These are phyloP conservation scores for Pyronema omphalodes DNA, from an alignment of 495 filamentous ascomycete species.

Conservation along the genomic window DNA sequence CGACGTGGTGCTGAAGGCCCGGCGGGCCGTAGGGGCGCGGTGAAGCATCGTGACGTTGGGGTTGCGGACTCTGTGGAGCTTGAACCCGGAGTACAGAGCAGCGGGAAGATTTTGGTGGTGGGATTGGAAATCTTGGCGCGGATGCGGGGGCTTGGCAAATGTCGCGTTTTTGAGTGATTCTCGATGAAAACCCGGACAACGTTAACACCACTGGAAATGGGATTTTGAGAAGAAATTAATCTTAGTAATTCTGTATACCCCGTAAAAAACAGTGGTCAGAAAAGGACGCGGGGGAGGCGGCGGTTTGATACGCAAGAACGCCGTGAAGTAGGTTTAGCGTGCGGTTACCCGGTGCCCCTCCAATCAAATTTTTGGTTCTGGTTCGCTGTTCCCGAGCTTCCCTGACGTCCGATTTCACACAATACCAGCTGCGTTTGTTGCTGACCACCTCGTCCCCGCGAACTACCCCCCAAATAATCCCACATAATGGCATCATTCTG, in stretches of 20 bases:
- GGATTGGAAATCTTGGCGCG: neutral
- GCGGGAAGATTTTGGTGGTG: neutral
- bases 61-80: too few species aligned
- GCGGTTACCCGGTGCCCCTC: neutral
- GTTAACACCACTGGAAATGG: neutral
- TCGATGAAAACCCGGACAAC: neutral
- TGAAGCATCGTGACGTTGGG: slow-evolving; percentile 8
- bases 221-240: too few species aligned
- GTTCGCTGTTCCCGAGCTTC: neutral
- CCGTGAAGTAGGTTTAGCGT: neutral
- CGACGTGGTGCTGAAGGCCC: slow-evolving; percentile 30
- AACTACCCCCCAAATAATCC: neutral
- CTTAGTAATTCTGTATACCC: too few species aligned
- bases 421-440: neutral
- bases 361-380: neutral
- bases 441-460: neutral
- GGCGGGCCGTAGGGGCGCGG: slow-evolving; percentile 9
- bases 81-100: neutral
- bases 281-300: too few species aligned
- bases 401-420: neutral
- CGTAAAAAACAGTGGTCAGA: too few species aligned
- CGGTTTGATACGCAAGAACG: too few species aligned
- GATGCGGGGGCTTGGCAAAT: neutral
- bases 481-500: slow-evolving; percentile 15
- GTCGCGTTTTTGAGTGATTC: neutral